Conservation (phyloP, 805 yeast genomes). For the Yarrowia hollandica region DNA sequence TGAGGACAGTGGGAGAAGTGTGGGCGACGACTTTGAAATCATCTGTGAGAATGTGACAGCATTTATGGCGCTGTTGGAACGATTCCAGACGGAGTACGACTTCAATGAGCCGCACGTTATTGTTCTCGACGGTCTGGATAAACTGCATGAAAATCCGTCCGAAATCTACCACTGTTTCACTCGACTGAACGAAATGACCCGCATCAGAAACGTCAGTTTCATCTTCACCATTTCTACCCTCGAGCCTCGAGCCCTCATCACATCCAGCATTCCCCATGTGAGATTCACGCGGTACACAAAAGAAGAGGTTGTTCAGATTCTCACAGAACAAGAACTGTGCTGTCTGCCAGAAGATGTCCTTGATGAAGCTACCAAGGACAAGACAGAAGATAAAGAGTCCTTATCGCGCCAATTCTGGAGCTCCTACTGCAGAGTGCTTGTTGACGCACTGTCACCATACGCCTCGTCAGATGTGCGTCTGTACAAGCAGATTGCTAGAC, state of each 20-base stretch:
- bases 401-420: conserved; percentile 42
- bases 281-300: conserved; percentile 47
- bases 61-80: conserved; percentile 46
- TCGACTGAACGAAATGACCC: conserved; percentile 46
- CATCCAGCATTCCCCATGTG: conserved; percentile 48
- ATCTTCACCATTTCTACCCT: conserved; percentile 48
- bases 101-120: conserved; percentile 48
- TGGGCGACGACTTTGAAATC: conserved; percentile 36
- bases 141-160: conserved; percentile 47
- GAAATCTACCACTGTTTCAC: conserved; percentile 47
- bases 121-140: conserved; percentile 54
- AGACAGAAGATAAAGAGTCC: conserved; percentile 31
- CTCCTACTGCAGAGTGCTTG: conserved; percentile 47
- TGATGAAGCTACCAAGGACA: not conserved
- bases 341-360: conserved; percentile 34
- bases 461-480: conserved; percentile 48
- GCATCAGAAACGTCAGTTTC: conserved; percentile 44
- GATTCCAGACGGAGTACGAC: conserved; percentile 40
- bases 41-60: conserved; percentile 47
- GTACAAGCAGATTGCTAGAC: conserved; percentile 35
- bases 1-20: conserved; percentile 43
- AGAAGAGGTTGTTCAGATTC: conserved; percentile 44
- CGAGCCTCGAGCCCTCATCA: conserved; percentile 47
- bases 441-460: conserved; percentile 48
- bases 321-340: conserved; percentile 40